Base-by-base conservation (phyloP, 148 eudicot genomes). In the Rhododendron ferrugineum region DNA sequence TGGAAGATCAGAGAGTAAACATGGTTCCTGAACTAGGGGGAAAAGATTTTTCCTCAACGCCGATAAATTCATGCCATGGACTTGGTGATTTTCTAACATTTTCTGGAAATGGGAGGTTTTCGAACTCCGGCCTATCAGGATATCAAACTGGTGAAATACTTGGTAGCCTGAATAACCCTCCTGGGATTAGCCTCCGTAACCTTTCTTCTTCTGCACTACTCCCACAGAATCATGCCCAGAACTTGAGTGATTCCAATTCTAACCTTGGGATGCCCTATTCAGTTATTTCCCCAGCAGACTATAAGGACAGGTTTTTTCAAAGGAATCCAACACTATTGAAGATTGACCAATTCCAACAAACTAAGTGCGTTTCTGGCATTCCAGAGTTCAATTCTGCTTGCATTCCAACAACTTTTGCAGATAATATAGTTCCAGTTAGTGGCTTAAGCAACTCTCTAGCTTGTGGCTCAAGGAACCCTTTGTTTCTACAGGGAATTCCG, bases 121-220 rank as follows among this genome's bases (percentile, higher is more conserved):
- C 87, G 7, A 86, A 87, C 52, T 58, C 88, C 0, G 83, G 80
- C 81, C 68, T 89, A 32, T 58, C 92, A 18, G 83, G 90, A 32
- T 92, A 90, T 58, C 86, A 86, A 82, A 32, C 86, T 1, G 82
- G 89, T 85, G 88, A 86, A 37, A 68, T 91, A 90, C 89, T 93
- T 28, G 91, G 93, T 34, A 86, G 91, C 77, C 86, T 91, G 49
- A 92, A 92, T 74, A 89, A 89, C 44, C 85, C 92, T 78, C 66
- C 93, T 80, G 92, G 89, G 4, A 74, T 92, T 76, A 92, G 87
- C 90, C 85, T 92, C 32, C 89, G 83, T 16, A 84, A 86, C 87
- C 86, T 93, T 30, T 50, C 93, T 84, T 87, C 94, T 77, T 88
- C 95, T 80, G n/a, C 92, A n/a, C 47, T 91, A 86, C 87, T 89